Conservation (phyloP, 2,329 filamentous ascomycete genomes). For the Calonectria multiphialidica region DNA sequence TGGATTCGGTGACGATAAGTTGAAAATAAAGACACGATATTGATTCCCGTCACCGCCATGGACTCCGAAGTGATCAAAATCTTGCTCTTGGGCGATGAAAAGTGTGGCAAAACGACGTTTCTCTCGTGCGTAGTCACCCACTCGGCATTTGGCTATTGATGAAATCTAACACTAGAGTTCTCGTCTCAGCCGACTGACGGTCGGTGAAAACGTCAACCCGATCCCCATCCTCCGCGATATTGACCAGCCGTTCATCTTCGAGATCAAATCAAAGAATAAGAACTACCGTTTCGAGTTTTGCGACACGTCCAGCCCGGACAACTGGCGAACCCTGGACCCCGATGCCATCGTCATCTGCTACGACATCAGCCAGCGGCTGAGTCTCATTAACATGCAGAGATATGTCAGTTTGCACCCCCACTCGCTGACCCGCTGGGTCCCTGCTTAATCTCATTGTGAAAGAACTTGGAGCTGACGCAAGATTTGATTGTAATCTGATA, state of each 20-base stretch:
- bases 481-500: conserved; percentile 41
- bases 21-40: neutral
- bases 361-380: conserved; percentile 70
- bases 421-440: neutral
- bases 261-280: conserved; percentile 56
- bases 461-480: conserved; percentile 5
- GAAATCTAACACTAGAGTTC: conserved; percentile 19
- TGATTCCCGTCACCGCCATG: conserved; percentile 47
- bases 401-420: conserved; percentile 55
- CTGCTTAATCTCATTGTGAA: neutral
- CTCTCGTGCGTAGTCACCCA: conserved; percentile 63
- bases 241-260: conserved; percentile 72
- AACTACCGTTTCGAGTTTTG: conserved; percentile 69
- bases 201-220: conserved; percentile 54
- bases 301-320: conserved; percentile 69
- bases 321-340: conserved; percentile 69
- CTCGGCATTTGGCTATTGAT: conserved; percentile 17
- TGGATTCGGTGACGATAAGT: neutral
- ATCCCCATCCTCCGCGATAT: conserved; percentile 67
- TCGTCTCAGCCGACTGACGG: conserved; percentile 63
- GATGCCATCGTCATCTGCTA: conserved; percentile 72
- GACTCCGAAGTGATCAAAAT: conserved; percentile 64
- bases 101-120: conserved; percentile 72
- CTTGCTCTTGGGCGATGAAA: conserved; percentile 69
- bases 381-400: conserved; percentile 69